Percentiles rank a stretch among this genome's conserved stretches.
These are phyloP conservation scores for Suillus americanus DNA, from an alignment of 768 basidiomycete genomes.

Conservation along the genomic window DNA sequence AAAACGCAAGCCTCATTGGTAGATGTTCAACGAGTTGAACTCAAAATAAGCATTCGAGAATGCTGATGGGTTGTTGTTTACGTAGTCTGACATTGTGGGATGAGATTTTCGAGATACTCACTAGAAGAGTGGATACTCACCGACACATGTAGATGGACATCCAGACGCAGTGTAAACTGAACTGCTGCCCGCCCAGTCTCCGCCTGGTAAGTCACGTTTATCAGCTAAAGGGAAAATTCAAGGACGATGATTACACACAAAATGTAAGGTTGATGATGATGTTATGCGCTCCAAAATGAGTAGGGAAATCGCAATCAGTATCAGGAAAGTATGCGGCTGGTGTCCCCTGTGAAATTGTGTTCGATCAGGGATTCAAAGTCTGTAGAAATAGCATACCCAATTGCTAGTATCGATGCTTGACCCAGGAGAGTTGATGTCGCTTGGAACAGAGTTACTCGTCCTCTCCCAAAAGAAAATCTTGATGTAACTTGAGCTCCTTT, in stretches of 20 bases:
- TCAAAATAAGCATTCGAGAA: conserved; percentile 40
- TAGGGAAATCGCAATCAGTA: conserved; percentile 53
- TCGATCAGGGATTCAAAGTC: not conserved
- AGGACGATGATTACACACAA: conserved; percentile 17
- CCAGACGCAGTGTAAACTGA: conserved; percentile 19
- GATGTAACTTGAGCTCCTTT: conserved; percentile 29
- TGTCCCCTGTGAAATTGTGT: conserved; percentile 41
- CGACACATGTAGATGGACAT: conserved; percentile 28
- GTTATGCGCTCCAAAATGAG: conserved; percentile 54
- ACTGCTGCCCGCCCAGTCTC: conserved; percentile 28
- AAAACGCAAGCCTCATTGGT: conserved; percentile 18
- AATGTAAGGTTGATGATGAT: conserved; percentile 58
- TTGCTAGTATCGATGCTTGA: conserved; percentile 18
- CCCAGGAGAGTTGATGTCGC: conserved; percentile 26
- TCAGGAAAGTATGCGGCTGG: conserved; percentile 64
- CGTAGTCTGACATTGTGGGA: conserved; percentile 24
- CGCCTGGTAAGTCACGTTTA: conserved; percentile 16
- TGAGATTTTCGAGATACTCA: not conserved
- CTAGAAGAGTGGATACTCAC: conserved; percentile 15
- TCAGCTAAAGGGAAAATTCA: conserved; percentile 11
- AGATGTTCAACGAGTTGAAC: conserved; percentile 38
- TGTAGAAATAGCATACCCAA: conserved; percentile 21
- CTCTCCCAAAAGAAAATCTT: conserved; percentile 43
- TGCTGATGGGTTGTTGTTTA: conserved; percentile 33
- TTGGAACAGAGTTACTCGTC: conserved; percentile 35